Evolutionary conservation across 2,329 filamentous ascomycete species (phyloP).

Genomic region (Aspergillus arachidicola): DNA sequence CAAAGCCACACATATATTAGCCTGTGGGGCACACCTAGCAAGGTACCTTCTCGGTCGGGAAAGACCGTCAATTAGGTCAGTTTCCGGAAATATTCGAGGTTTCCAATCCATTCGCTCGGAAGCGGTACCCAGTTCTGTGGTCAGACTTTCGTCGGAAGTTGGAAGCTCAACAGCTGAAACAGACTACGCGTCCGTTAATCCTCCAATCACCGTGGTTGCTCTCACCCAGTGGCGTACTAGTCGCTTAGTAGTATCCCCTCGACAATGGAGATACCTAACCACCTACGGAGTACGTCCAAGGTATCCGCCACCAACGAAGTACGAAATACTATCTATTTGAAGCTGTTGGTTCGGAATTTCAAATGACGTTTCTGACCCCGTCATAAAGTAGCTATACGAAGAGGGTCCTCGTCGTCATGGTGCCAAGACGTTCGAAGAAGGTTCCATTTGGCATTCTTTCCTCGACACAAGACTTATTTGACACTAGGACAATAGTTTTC

Average conservation of each 20-base stretch:
- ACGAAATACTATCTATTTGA: background rate
- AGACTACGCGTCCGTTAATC: slow-evolving; percentile 15
- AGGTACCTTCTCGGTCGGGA: slow-evolving; percentile 4
- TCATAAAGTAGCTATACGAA: background rate
- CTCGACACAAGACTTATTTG: slow-evolving; percentile 1
- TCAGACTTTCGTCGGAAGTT: background rate
- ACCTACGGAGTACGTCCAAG: background rate
- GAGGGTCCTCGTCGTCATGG: background rate
- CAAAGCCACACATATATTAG: slow-evolving; percentile 6
- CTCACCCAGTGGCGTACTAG: slow-evolving; percentile 2
- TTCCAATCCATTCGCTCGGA: background rate
- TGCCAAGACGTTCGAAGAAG: slow-evolving; percentile 7
- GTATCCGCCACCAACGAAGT: background rate
- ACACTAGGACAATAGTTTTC: background rate
- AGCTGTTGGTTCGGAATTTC: background rate
- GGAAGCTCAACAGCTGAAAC: slow-evolving; percentile 24
- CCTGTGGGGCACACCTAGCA: background rate
- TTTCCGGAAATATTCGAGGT: slow-evolving; percentile 2
- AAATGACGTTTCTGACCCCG: background rate
- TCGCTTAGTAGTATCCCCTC: slow-evolving; percentile 2
- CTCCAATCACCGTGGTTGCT: slow-evolving; percentile 16
- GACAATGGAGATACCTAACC: slow-evolving; percentile 1
- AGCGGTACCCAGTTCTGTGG: slow-evolving; percentile 3
- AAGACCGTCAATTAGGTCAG: slow-evolving; percentile 4
- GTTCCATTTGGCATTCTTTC: slow-evolving; percentile 4